A percentile compares a stretch with the other conserved stretches of the same genome.
Conservation (phyloP, 768 basidiomycete species). For the Tulasnella sp. region DNA sequence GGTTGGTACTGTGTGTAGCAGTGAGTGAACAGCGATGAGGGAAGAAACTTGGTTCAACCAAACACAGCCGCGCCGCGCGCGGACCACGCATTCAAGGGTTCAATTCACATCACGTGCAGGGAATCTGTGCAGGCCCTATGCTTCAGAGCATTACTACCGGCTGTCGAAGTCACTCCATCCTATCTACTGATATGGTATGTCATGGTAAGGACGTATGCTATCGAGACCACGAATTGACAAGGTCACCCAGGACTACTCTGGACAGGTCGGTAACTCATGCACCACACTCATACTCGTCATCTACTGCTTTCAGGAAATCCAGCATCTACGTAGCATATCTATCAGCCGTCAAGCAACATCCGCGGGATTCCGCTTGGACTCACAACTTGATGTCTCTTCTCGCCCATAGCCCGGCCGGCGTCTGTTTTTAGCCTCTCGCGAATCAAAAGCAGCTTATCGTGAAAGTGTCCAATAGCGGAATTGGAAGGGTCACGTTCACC, state of each 20-base stretch:
- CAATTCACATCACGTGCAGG: no score
- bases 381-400: slow-evolving; percentile 63
- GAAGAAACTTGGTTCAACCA: slow-evolving; percentile 6
- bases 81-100: neutral
- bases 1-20: neutral
- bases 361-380: slow-evolving; percentile 19
- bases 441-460: slow-evolving; percentile 76
- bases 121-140: no score
- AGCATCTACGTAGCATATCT: slow-evolving; percentile 39
- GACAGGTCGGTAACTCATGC: no score
- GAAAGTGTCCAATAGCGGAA: slow-evolving; percentile 71
- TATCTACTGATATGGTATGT: no score
- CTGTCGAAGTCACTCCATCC: no score
- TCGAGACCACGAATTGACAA: no score
- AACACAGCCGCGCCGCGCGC: slow-evolving; percentile 5
- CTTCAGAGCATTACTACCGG: no score
- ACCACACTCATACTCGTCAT: slow-evolving; percentile 21
- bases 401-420: slow-evolving; percentile 55
- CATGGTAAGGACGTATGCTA: no score
- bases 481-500: neutral
- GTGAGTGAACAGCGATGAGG: neutral
- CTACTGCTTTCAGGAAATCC: slow-evolving; percentile 46
- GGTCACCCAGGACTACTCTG: no score
- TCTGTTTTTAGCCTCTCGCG: slow-evolving; percentile 66
- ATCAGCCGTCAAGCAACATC: neutral